Evolutionary conservation across 1,284 basidiomycete species (phyloP).

Genomic region (Xerocomus amazonicus): DNA sequence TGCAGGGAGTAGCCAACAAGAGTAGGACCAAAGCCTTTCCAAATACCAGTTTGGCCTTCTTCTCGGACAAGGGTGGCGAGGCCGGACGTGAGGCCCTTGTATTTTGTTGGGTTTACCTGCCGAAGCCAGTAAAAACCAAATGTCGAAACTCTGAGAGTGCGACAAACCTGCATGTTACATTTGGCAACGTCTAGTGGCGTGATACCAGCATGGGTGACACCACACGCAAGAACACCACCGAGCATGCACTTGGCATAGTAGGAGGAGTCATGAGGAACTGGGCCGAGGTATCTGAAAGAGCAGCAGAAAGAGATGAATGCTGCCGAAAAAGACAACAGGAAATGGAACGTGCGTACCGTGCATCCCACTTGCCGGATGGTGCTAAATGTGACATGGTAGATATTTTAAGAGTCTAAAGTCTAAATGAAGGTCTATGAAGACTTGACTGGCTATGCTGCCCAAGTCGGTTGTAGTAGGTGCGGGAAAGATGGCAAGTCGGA

Average conservation of each 20-base stretch:
- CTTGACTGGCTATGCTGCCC: background rate
- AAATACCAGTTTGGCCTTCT: conserved; percentile 82
- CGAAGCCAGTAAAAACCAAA: background rate
- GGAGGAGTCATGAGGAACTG: conserved; percentile 66
- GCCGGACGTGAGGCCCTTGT: conserved; percentile 71
- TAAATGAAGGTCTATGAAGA: background rate
- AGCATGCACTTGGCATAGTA: conserved; percentile 83
- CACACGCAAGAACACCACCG: conserved; percentile 90
- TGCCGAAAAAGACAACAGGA: background rate
- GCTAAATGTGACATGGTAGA: conserved; percentile 29
- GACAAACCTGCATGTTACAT: conserved; percentile 88
- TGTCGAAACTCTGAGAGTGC: background rate
- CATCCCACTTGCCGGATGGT: conserved; percentile 61
- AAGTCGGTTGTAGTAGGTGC: background rate
- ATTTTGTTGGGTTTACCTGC: conserved; percentile 77
- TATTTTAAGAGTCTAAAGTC: background rate
- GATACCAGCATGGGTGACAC: conserved; percentile 90
- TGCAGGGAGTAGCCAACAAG: conserved; percentile 93
- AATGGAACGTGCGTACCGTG: conserved; percentile 43
- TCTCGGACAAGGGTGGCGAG: conserved; percentile 76
- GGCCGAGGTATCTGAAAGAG: conserved; percentile 53
- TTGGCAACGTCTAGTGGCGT: conserved; percentile 95
- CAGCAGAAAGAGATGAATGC: background rate
- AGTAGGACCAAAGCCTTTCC: conserved; percentile 93
- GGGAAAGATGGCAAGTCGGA: background rate